Conservation (phyloP, 2,329 filamentous ascomycete genomes). For the Emmonsiellopsis sp. region DNA sequence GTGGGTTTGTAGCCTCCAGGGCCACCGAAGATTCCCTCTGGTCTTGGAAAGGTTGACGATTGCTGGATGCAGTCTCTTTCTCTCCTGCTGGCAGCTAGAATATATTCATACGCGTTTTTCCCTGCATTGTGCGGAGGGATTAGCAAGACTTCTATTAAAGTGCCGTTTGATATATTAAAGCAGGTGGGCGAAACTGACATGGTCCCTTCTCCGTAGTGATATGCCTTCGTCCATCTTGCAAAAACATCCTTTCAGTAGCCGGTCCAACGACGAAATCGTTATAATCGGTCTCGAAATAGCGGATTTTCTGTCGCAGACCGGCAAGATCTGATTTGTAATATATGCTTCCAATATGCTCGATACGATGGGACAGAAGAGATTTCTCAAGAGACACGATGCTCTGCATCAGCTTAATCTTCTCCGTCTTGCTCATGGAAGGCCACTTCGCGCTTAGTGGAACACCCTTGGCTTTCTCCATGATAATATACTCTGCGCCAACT, state of each 20-base stretch:
- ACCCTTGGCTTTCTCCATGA: neutral
- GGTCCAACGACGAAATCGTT: conserved; percentile 3
- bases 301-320: neutral
- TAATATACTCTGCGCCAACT: neutral
- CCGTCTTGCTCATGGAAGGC: neutral
- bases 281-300: neutral
- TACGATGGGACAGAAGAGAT: neutral
- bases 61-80: conserved; percentile 2
- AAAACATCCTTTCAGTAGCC: neutral
- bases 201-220: conserved; percentile 1
- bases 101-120: conserved; percentile 1
- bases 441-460: neutral
- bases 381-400: conserved; percentile 1
- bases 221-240: neutral
- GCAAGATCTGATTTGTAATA: neutral
- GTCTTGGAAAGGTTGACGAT: neutral
- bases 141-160: neutral
- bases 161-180: neutral
- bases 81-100: neutral
- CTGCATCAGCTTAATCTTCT: conserved; percentile 13
- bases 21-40: conserved; percentile 3
- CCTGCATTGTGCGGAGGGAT: neutral
- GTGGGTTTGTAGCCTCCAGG: conserved; percentile 3
- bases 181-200: neutral
- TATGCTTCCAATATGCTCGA: conserved; percentile 2